phyloP scores from a whole-genome alignment of 1,139 yeast genomes.

The Lodderomyces beijingensis region DNA sequence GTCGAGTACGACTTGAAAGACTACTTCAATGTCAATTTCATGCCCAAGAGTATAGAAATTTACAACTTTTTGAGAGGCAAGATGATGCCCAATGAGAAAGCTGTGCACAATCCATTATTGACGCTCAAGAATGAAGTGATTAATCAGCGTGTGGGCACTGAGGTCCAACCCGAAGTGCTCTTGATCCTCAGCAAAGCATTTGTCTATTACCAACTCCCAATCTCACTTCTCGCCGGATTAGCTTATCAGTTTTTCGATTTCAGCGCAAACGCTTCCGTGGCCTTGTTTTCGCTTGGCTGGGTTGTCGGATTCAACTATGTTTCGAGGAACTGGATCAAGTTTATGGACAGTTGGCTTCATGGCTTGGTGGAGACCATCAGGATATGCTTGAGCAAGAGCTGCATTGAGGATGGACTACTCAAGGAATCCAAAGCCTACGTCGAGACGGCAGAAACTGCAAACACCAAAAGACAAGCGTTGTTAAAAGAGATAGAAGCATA shows the following conservation, averaged over 20 bases:
- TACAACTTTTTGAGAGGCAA: conserved; percentile 38
- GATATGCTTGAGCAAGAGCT: conserved; percentile 30
- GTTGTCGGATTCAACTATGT: conserved; percentile 43
- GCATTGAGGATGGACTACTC: conserved; percentile 37
- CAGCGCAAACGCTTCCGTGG: conserved; percentile 29
- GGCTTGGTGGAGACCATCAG: conserved; percentile 34
- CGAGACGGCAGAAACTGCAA: conserved; percentile 18
- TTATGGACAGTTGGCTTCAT: conserved; percentile 27
- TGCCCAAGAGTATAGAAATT: conserved; percentile 37
- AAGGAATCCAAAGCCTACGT: conserved; percentile 28
- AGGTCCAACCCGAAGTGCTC: conserved; percentile 39
- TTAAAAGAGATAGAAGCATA: conserved; percentile 10
- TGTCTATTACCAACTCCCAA: conserved; percentile 37
- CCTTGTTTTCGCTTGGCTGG: conserved; percentile 38
- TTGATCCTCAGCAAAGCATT: conserved; percentile 28
- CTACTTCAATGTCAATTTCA: conserved; percentile 30
- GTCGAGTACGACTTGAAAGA: conserved; percentile 45
- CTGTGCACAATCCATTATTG: conserved; percentile 27
- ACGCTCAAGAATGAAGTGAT: conserved; percentile 28
- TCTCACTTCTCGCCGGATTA: conserved; percentile 27
- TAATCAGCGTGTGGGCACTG: conserved; percentile 22
- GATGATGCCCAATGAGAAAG: conserved; percentile 20
- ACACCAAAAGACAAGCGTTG: conserved; percentile 18
- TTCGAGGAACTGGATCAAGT: conserved; percentile 34
- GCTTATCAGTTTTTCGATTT: conserved; percentile 36